Evolutionary conservation across 2,329 filamentous ascomycete genomes (phyloP).

Genomic region (Ascochyta fabae): DNA sequence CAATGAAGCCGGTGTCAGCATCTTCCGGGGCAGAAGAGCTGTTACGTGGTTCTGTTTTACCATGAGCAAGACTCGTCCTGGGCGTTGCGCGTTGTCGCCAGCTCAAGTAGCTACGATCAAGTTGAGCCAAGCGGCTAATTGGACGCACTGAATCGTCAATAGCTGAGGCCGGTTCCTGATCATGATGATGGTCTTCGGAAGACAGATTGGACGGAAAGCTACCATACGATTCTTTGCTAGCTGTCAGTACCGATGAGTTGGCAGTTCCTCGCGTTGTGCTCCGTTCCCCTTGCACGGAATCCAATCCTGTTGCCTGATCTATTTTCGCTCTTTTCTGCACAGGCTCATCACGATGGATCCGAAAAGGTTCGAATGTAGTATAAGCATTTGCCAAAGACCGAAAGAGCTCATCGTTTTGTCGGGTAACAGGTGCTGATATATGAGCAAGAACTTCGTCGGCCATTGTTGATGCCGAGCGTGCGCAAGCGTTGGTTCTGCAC

Average conservation of each 20-base stretch:
- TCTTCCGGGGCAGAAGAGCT: conserved; percentile 3
- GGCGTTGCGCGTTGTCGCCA: conserved; percentile 30
- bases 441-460: conserved; percentile 54
- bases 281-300: neutral
- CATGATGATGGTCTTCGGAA: conserved; percentile 4
- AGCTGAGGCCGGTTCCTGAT: neutral
- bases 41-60: neutral
- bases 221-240: conserved; percentile 41
- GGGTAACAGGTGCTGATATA: conserved; percentile 52
- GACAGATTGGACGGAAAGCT: conserved; percentile 42
- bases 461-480: conserved; percentile 26
- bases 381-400: conserved; percentile 52
- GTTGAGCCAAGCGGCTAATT: conserved; percentile 32
- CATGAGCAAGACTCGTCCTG: conserved; percentile 9
- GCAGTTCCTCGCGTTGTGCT: neutral
- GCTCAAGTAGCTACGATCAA: conserved; percentile 34
- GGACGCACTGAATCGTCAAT: conserved; percentile 17
- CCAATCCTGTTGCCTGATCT: neutral
- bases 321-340: neutral
- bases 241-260: conserved; percentile 16
- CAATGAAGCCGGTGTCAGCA: conserved; percentile 40
- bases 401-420: conserved; percentile 51
- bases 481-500: conserved; percentile 7
- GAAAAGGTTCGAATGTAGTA: conserved; percentile 41
- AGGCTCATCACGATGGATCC: neutral